Evolutionary conservation across 371 early-diverging fungal species (phyloP), one percentile per base, ranked within the genome.

Genomic region (Mortierella sp.): DNA sequence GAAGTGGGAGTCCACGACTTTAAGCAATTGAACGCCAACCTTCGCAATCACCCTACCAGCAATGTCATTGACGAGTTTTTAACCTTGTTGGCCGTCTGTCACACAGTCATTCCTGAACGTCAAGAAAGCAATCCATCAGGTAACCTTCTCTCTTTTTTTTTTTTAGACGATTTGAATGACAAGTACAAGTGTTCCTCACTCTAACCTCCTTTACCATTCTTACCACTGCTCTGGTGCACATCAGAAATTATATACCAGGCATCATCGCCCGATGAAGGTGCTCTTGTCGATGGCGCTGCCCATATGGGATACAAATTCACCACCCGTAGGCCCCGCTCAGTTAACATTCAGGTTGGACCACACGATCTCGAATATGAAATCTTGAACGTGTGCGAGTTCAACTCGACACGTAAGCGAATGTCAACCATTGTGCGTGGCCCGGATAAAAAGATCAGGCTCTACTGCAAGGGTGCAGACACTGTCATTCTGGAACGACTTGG

Each of bases 71-170:
- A 87, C 31, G 92, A 93, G 72, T 94, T 93, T 61, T 81, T 94
- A 65, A 90, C 89, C 14, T 78, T 96, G 18, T 82, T 98, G 23
- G 90, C 96, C 10, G 89, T 91, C 14, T 98, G 98, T 80, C 98
- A 98, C 81, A 98, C 97, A 4, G 98, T 98, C 14, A 96, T 98
- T 79, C 96, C 98, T 6, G 97, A 97, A 79, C 68, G 72, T 18
- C 84, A 83, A 39, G 89, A 91, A 62, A 48, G 48, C 48, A 90
- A 86, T 18, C 82, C 88, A 14, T 86, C 84, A 24, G 72, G 72
- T 72, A 58, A 30, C 21, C 4, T 14, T 26, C 9, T n/a, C 34
- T 0, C 7, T 52, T 23, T 28, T 27, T 52, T 52, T 50, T 23
- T 27, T 21, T 7, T n/a, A n/a, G n/a, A n/a, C 34, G 34, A 34